Conservation (phyloP, 2,329 filamentous ascomycete species). For the Ophiocordyceps camponoti-floridani region DNA sequence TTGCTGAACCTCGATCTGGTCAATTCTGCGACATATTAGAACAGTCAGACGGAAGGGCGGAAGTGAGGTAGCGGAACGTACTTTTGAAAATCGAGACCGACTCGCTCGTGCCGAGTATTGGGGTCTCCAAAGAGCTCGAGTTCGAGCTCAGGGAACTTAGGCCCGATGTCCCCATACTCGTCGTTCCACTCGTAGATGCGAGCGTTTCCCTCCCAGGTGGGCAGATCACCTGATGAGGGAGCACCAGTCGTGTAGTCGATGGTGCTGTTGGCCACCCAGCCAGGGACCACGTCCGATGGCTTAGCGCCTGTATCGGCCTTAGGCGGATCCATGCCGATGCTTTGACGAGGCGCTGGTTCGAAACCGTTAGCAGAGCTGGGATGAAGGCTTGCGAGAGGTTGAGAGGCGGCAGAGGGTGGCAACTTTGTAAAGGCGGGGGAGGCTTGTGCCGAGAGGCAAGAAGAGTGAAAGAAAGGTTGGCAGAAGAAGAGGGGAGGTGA, state of each 20-base stretch:
- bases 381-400: background rate
- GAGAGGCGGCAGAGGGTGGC: background rate
- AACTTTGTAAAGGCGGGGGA: background rate
- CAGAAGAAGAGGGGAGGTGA: background rate
- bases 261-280: slow-evolving; percentile 27
- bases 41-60: slow-evolving; percentile 1
- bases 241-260: slow-evolving; percentile 30
- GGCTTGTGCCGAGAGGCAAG: background rate
- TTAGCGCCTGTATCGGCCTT: slow-evolving; percentile 1
- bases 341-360: background rate
- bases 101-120: slow-evolving; percentile 24
- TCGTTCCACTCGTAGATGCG: slow-evolving; percentile 68
- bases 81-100: slow-evolving; percentile 46
- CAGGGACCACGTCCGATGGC: slow-evolving; percentile 9
- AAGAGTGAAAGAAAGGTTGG: background rate
- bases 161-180: slow-evolving; percentile 73
- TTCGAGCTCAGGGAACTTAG: slow-evolving; percentile 53
- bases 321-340: slow-evolving; percentile 3
- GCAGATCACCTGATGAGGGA: slow-evolving; percentile 3
- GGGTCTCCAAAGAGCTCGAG: slow-evolving; percentile 51
- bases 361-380: background rate
- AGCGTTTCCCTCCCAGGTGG: slow-evolving; percentile 35
- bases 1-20: slow-evolving; percentile 34
- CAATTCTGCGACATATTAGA: slow-evolving; percentile 23
- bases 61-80: slow-evolving; percentile 18